Evolutionary conservation across 2,329 filamentous ascomycete species (phyloP).

Genomic region (Monilinia fructicola): DNA sequence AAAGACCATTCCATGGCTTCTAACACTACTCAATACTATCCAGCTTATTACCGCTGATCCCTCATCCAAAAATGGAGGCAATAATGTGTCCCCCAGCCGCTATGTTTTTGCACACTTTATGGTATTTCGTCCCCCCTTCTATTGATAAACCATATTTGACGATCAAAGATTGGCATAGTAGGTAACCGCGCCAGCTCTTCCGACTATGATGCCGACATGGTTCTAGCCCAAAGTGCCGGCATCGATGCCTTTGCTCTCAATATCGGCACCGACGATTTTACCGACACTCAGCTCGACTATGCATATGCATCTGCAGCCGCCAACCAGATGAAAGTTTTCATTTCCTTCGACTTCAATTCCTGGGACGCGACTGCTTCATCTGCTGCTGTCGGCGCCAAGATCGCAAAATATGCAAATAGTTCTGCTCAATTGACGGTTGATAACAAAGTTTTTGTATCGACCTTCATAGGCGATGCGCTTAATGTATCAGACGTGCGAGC

Average conservation of each 20-base stretch:
- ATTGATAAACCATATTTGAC: neutral
- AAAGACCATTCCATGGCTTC: slow-evolving; percentile 11
- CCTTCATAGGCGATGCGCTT: slow-evolving; percentile 52
- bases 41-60: neutral
- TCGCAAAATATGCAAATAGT: slow-evolving; percentile 37
- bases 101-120: slow-evolving; percentile 33
- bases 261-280: slow-evolving; percentile 39
- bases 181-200: slow-evolving; percentile 26
- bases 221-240: slow-evolving; percentile 35
- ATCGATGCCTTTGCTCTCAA: slow-evolving; percentile 43
- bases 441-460: slow-evolving; percentile 45
- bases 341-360: slow-evolving; percentile 40
- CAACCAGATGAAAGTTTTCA: slow-evolving; percentile 39
- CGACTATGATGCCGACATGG: slow-evolving; percentile 30
- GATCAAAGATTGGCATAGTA: slow-evolving; percentile 28
- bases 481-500: slow-evolving; percentile 43
- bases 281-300: slow-evolving; percentile 35
- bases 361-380: slow-evolving; percentile 23
- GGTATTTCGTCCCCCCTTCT: slow-evolving; percentile 4
- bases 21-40: neutral
- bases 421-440: slow-evolving; percentile 41
- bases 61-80: neutral
- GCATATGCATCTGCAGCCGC: slow-evolving; percentile 36
- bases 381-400: slow-evolving; percentile 32
- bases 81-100: neutral